Evolutionary conservation across 148 eudicot species (phyloP), one percentile per base, ranked within the genome.

Genomic region (Camellia granthamiana): DNA sequence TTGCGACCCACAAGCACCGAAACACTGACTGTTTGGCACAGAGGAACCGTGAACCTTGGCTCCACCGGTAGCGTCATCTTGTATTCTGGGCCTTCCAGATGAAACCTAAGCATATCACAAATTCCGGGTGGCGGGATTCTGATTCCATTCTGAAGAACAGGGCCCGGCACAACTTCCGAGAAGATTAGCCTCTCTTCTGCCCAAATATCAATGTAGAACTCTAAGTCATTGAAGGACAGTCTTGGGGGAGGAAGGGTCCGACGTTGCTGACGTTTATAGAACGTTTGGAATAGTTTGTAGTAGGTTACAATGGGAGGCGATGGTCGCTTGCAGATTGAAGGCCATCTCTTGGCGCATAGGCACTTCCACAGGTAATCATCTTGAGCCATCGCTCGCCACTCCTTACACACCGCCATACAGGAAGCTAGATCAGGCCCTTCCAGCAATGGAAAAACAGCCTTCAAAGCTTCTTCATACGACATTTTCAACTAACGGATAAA

Each of bases 351-450:
- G 74, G 92, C 87, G 81, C 97, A 93, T 5, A 87, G 61, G 79
- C 95, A 88, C 84, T 91, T 95, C 98, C 98, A 95, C 49, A 93
- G 82, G 78, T 91, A 95, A 86, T 95, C 98, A 75, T 95, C 97
- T 83, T 56, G 85, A 68, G 97, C 97, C 82, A 91, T 79, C 51
- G 87, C 92, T 80, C 76, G 84, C 98, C 98, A 95, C 76, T 83
- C 92, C 85, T 89, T 93, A 80, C 89, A 88, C 56, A 95, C 98
- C 44, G 62, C 62, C 94, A 90, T 91, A 77, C 98, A 91, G 60
- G 89, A 83, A 41, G 88, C 97, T 43, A 95, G 95, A 79, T 95
- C 98, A 69, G 83, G 81, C 86, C 96, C 98, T 41, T 93, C 97
- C 5, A 95, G 91, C 18, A 85, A 83, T 56, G 95, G 98, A 77